Evolutionary conservation across 768 basidiomycete genomes (phyloP), one percentile per base, ranked within the genome.

Genomic region (Kwoniella sp.): DNA sequence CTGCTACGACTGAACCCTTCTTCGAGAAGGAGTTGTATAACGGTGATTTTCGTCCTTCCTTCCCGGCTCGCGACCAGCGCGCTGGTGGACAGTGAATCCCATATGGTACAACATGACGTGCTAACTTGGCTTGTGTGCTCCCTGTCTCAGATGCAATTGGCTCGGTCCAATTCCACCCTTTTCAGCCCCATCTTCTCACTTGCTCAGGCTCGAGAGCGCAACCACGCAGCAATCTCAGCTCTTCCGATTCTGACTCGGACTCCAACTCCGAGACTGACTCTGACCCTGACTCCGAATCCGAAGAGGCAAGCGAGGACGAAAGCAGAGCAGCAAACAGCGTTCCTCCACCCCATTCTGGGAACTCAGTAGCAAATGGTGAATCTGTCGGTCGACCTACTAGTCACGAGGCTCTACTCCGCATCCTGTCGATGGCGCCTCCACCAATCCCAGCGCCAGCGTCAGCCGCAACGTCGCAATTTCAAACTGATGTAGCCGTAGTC

Each of bases 141-240:
- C n/a, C n/a, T n/a, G n/a, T n/a, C n/a, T n/a, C 52, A 92, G 91
- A 92, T 75, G 84, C 88, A 2, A 79, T 92, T 8, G 88, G 90
- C 1, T 87, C 88, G 0, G 86, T 89, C 1, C 79, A 85, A 0
- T 90, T 93, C 70, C 88, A 92, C 68, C 90, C 91, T 0, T 77
- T 84, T 26, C 80, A 82, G 10, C 81, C 90, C 0, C 55, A 82
- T 2, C 68, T 92, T 2, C 74, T 90, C 21, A 88, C 90, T 0
- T 84, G 84, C 1, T 88, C 90, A 0, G 92, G 92, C 1, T 91
- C 92, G 6, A 81, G 91, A 1, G 76, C 78, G 10, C 49, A 62
- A 47, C 36, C 7, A 9, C 10, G 40, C 17, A 3, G 7, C 40
- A 4, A 53, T 7, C 40, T 29, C 17, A 33, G 50, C 21, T 36